phyloP scores from a whole-genome alignment of 1,139 yeast genomes.

The Komagataea norvegica region DNA sequence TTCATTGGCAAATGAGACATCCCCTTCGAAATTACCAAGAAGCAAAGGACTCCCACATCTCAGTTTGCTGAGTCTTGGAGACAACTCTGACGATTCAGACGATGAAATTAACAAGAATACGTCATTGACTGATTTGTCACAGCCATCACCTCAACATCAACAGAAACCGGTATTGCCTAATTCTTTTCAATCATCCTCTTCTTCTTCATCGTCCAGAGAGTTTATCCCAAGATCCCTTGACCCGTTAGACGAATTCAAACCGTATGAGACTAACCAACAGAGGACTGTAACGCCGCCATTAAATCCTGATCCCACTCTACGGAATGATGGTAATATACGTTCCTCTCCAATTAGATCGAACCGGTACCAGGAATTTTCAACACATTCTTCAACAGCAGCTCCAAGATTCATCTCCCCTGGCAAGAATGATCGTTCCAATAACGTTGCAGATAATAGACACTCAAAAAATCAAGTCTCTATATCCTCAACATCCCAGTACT shows the following conservation, averaged over 20 bases:
- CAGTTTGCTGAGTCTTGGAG: conserved; percentile 21
- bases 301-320: not conserved
- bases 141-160: not conserved
- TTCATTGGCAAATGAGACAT: conserved; percentile 8
- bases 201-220: conserved; percentile 1
- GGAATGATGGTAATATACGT: not conserved
- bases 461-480: conserved; percentile 12
- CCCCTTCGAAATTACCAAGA: conserved; percentile 25
- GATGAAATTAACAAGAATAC: conserved; percentile 7
- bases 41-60: conserved; percentile 24
- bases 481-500: conserved; percentile 23
- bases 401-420: not conserved
- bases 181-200: not conserved
- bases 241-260: conserved; percentile 11
- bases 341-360: conserved; percentile 1
- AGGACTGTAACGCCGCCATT: conserved; percentile 6
- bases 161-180: not conserved
- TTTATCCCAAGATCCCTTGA: conserved; percentile 12
- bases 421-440: not conserved
- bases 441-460: not conserved
- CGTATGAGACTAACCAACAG: conserved; percentile 1
- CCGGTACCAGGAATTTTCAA: too few species aligned
- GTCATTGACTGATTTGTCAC: not conserved
- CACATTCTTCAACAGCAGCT: too few species aligned
- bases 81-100: conserved; percentile 18